A percentile compares a stretch with the other conserved stretches of the same genome.
Conservation (phyloP, 2,329 filamentous ascomycete species). For the Aureobasidium mangrovei region DNA sequence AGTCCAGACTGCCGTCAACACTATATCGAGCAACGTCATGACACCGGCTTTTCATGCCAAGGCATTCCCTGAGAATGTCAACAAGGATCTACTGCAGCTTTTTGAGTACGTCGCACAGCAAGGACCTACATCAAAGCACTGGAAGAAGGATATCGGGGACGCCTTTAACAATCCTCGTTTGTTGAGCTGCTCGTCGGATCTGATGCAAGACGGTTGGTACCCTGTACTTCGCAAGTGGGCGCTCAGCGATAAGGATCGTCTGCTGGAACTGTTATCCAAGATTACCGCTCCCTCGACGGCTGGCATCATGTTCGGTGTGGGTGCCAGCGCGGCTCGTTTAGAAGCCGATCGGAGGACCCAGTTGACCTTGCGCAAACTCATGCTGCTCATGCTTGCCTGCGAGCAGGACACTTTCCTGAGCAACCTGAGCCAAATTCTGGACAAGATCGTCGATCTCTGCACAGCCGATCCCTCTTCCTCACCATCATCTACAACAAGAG, state of each 20-base stretch:
- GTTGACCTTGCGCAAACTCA: constrained; percentile 74
- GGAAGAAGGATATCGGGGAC: constrained; percentile 87
- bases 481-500: constrained; percentile 78
- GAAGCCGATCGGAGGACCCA: constrained; percentile 92
- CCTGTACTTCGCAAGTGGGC: constrained; percentile 77
- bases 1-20: constrained; percentile 65
- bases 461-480: constrained; percentile 78
- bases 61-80: constrained; percentile 77
- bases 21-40: constrained; percentile 76
- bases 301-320: constrained; percentile 97
- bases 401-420: constrained; percentile 70
- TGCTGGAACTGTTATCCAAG: constrained; percentile 70
- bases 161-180: constrained; percentile 86
- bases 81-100: constrained; percentile 59
- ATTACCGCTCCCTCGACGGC: constrained; percentile 81
- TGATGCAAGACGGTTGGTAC: constrained; percentile 71
- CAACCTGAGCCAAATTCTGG: constrained; percentile 64
- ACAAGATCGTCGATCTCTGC: constrained; percentile 80
- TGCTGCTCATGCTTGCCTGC: constrained; percentile 68
- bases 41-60: constrained; percentile 75
- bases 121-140: constrained; percentile 72
- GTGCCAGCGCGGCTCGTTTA: constrained; percentile 83
- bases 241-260: constrained; percentile 75
- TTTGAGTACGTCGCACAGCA: constrained; percentile 69
- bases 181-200: constrained; percentile 58